A percentile compares a stretch with the other conserved stretches of the same genome.
These are phyloP conservation scores for Boletus rubescentipes DNA, from an alignment of 768 basidiomycete species.

Conservation along the genomic window DNA sequence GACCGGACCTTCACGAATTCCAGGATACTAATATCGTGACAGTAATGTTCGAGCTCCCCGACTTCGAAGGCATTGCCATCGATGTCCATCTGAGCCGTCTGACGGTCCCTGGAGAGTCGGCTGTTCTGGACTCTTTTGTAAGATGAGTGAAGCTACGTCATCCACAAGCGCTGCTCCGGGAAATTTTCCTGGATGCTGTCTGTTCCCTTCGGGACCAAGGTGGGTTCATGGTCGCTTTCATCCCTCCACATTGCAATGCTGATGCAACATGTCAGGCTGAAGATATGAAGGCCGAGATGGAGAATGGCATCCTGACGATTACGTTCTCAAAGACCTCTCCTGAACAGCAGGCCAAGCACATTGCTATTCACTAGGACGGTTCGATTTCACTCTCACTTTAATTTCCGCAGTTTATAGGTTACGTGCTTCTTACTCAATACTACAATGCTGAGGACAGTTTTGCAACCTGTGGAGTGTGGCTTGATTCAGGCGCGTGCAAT, in stretches of 20 bases:
- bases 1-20: slow-evolving; percentile 49
- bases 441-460: too few species aligned
- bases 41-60: slow-evolving; percentile 56
- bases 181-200: slow-evolving; percentile 46
- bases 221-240: too few species aligned
- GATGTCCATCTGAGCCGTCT: slow-evolving; percentile 47
- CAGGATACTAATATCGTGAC: slow-evolving; percentile 41
- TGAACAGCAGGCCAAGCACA: slow-evolving; percentile 26
- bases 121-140: slow-evolving; percentile 25
- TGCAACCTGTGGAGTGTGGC: too few species aligned
- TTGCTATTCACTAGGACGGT: neutral
- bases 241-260: neutral
- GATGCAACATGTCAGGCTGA: slow-evolving; percentile 32
- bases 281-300: slow-evolving; percentile 48
- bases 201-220: slow-evolving; percentile 46
- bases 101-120: slow-evolving; percentile 46
- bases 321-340: slow-evolving; percentile 46
- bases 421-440: too few species aligned
- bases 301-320: slow-evolving; percentile 46
- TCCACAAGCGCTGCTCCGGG: slow-evolving; percentile 45
- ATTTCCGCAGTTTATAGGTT: too few species aligned
- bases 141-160: slow-evolving; percentile 35
- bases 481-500: too few species aligned
- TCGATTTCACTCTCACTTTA: too few species aligned
- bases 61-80: slow-evolving; percentile 47